Conservation (phyloP, 345 rosid genomes). For the Viola odorata region DNA sequence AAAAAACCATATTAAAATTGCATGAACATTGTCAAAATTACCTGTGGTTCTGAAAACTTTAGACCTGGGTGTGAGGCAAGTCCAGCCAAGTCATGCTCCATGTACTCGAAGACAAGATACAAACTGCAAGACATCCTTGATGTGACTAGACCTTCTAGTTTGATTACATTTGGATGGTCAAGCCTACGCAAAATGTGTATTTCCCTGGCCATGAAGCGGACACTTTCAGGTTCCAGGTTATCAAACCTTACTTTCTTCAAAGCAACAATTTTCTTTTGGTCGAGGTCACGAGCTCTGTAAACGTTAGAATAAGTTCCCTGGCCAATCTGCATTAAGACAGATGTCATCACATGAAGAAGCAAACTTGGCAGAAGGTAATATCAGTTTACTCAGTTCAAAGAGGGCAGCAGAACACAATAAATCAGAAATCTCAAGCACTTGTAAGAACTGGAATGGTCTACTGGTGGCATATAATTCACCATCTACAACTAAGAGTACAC, state of each 20-base stretch:
- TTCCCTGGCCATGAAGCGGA: constrained; percentile 97
- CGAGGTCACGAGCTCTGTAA: constrained; percentile 92
- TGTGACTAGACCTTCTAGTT: constrained; percentile 94
- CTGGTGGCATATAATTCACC: not conserved
- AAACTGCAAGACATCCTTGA: constrained; percentile 99
- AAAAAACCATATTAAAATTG: not conserved
- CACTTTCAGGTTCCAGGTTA: constrained; percentile 92
- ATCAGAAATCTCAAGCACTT: constrained; percentile 1
- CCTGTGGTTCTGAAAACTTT: constrained; percentile 93
- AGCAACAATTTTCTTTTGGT: constrained; percentile 89
- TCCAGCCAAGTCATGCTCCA: constrained; percentile 99
- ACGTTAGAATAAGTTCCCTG: constrained; percentile 98
- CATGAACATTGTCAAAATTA: constrained; percentile 11
- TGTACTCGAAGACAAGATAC: constrained; percentile 96
- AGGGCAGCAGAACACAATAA: not conserved
- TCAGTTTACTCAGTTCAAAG: not conserved
- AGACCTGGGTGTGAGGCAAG: constrained; percentile 85
- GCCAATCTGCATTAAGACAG: constrained; percentile 64
- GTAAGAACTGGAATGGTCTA: not conserved
- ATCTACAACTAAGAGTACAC: not conserved
- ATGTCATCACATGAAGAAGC: constrained; percentile 13
- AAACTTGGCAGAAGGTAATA: not conserved
- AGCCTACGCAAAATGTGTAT: constrained; percentile 89
- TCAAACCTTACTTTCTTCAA: constrained; percentile 96
- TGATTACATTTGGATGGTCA: constrained; percentile 90